Conservation (phyloP, 306 rosid species). For the Oemleria cerasiformis region DNA sequence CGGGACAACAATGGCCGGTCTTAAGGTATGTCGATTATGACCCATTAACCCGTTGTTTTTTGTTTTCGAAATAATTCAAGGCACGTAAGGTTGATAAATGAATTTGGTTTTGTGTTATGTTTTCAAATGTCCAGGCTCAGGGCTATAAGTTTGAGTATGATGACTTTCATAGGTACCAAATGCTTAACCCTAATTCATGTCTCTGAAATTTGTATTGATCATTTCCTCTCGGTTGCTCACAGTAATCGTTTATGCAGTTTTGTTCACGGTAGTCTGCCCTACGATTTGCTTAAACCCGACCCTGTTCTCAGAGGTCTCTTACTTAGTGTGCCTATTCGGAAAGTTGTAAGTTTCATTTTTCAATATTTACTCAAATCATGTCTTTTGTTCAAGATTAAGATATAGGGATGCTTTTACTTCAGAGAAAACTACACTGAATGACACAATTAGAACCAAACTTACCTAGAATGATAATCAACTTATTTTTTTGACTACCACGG, state of each 20-base stretch:
- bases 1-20: slow-evolving; percentile 96
- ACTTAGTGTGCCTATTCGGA: slow-evolving; percentile 71
- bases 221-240: slow-evolving; percentile 6
- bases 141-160: slow-evolving; percentile 65
- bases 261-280: slow-evolving; percentile 86
- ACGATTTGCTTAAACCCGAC: slow-evolving; percentile 65
- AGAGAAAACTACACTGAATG: too few relatives aligned
- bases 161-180: slow-evolving; percentile 67
- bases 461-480: too few relatives aligned
- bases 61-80: background rate
- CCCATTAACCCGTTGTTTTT: slow-evolving; percentile 7
- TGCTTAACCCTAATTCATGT: background rate
- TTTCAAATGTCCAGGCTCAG: slow-evolving; percentile 50
- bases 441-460: too few relatives aligned
- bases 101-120: slow-evolving; percentile 7
- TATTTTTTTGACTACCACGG: too few relatives aligned
- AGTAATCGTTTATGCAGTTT: slow-evolving; percentile 37
- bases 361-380: background rate
- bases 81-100: background rate
- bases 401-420: too few relatives aligned
- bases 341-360: slow-evolving; percentile 52
- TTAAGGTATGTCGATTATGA: slow-evolving; percentile 44
- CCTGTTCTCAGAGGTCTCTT: slow-evolving; percentile 65
- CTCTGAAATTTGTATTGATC: background rate
- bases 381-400: too few relatives aligned